Conservation (phyloP, 371 early-diverging fungal species). For the Capillidium heterosporum region DNA sequence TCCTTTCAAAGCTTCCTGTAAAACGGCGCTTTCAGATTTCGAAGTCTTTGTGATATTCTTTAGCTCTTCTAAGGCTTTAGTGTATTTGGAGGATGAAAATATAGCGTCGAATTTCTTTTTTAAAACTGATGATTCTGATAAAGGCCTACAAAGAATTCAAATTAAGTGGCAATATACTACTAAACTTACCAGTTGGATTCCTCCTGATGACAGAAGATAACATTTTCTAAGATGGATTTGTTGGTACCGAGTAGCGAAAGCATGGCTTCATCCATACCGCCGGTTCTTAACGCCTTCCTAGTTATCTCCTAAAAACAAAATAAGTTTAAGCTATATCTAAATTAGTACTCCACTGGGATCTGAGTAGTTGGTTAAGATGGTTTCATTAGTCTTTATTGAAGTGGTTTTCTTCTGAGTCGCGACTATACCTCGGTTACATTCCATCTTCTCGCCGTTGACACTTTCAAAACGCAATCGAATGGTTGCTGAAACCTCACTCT, state of each 20-base stretch:
- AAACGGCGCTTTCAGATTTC: not conserved
- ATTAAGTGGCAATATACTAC: not conserved
- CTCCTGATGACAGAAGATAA: constrained; percentile 99
- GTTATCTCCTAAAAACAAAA: constrained; percentile 19
- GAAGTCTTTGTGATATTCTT: not conserved
- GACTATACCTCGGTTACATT: constrained; percentile 62
- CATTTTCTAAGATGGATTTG: constrained; percentile 90
- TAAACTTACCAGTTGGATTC: constrained; percentile 78
- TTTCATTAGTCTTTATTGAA: constrained; percentile 75
- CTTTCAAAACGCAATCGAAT: constrained; percentile 76
- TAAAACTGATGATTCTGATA: constrained; percentile 72
- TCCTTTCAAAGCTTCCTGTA: not conserved
- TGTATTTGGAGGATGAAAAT: constrained; percentile 59
- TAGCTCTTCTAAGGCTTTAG: not conserved
- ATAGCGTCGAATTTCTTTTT: constrained; percentile 99
- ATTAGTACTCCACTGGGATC: constrained; percentile 31
- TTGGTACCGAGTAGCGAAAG: constrained; percentile 78
- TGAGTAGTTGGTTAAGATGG: constrained; percentile 39
- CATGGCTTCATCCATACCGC: constrained; percentile 78
- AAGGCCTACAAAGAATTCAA: constrained; percentile 38
- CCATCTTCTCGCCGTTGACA: constrained; percentile 52
- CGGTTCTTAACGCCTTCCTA: constrained; percentile 61
- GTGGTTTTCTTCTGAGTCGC: constrained; percentile 47
- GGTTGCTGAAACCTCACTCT: constrained; percentile 85
- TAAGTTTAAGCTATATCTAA: not conserved